Conservation (phyloP, 2,329 filamentous ascomycete genomes). For the Aureobasidium sp. region DNA sequence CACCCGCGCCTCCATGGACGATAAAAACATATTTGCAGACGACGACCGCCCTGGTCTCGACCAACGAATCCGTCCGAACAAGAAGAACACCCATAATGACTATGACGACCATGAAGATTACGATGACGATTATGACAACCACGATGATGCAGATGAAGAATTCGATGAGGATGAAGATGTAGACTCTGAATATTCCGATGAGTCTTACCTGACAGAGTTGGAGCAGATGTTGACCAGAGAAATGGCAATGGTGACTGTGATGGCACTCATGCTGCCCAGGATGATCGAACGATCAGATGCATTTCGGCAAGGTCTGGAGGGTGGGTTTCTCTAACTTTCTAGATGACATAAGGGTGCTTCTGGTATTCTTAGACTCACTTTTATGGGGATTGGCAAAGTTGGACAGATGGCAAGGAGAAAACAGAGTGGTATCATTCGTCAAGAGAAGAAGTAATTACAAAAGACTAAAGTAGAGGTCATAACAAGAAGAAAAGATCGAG, state of each 20-base stretch:
- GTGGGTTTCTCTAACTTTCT: background rate
- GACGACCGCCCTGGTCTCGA: background rate
- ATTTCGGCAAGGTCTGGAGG: too few relatives aligned
- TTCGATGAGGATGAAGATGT: background rate
- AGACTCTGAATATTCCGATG: background rate
- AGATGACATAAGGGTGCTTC: background rate
- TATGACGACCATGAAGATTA: background rate
- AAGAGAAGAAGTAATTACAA: background rate
- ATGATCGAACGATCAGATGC: background rate
- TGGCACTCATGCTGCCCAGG: background rate
- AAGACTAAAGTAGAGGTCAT: background rate
- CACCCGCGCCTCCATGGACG: conserved; percentile 1
- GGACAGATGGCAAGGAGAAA: background rate
- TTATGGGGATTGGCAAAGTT: background rate
- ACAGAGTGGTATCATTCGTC: conserved; percentile 7
- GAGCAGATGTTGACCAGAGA: background rate
- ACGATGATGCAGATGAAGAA: background rate
- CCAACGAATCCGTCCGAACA: background rate
- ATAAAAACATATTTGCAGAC: background rate
- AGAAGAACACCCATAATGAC: background rate
- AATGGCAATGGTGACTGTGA: background rate
- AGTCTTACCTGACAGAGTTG: background rate
- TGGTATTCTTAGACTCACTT: background rate
- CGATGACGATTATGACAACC: background rate
- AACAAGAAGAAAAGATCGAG: background rate